Evolutionary conservation across 345 rosid species (phyloP), one percentile per base, ranked within the genome.

Genomic region (Populus euphratica): DNA sequence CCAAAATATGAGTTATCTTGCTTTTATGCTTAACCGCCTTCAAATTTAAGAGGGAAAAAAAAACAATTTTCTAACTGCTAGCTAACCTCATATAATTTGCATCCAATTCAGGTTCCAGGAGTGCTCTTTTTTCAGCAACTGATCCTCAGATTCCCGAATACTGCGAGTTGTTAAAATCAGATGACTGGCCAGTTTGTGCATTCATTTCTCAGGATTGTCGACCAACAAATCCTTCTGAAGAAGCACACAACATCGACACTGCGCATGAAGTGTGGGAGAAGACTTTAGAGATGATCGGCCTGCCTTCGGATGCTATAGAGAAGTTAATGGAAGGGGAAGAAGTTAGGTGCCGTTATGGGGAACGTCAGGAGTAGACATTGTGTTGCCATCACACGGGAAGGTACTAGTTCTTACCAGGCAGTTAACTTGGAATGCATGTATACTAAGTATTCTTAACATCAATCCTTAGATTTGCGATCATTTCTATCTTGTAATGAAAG

Each of bases 151-250:
- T 96, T 78, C 86, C 94, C 13, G 99, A 93, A 79, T 92, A 92
- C 75, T 92, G 98, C 72, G 97, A 93, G 73, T 77, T 87, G 68
- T 82, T 93, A 75, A 92, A 90, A 87, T 81, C 90, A 6, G 97
- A 93, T 72, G 96, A 92, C 18, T 90, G 93, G 94, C 98, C 98
- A 74, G 97, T 88, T 65, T 92, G 98, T 77, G 92, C 98, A n/a
- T 93, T 91, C 80, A 89, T 96, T 72, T 90, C 97, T 78, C 96
- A 91, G 79, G 98, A 93, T 76, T 96, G 99, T 81, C 94, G 91
- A 52, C 98, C 98, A 4, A 70, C 89, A 73, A 93, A 90, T 83
- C 97, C 98, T 81, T 96, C 97, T 0, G 97, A 96, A 85, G 98
- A 93, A 86, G 88, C 99, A 27, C 98, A 93, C 88, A 90, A 86